A percentile compares a stretch with the other conserved stretches of the same genome.
Conservation (phyloP, 2,329 filamentous ascomycete species). For the Ophiostoma tasmaniense region DNA sequence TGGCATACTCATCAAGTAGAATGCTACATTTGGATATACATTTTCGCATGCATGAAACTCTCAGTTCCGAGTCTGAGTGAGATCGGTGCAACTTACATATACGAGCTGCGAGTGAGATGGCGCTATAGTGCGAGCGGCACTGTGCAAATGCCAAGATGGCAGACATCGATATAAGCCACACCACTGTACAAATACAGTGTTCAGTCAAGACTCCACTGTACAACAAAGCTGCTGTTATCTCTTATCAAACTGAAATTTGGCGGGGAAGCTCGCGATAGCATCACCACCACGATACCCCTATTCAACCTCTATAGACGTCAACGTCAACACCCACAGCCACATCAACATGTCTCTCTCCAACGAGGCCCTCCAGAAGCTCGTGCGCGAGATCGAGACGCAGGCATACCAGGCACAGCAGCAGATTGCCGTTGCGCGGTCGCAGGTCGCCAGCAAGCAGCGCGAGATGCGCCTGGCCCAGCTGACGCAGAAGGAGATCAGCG, state of each 20-base stretch:
- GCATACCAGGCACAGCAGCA: conserved; percentile 85
- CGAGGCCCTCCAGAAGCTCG: conserved; percentile 87
- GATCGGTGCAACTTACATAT: background rate
- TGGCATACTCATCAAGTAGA: no score
- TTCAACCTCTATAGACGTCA: background rate
- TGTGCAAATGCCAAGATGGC: background rate
- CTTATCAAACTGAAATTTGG: background rate
- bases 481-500: conserved; percentile 73
- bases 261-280: conserved; percentile 8
- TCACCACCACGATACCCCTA: background rate
- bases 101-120: background rate
- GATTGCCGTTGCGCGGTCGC: conserved; percentile 74
- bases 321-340: background rate
- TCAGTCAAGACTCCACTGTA: background rate
- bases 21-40: background rate
- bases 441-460: conserved; percentile 76
- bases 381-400: conserved; percentile 90
- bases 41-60: background rate
- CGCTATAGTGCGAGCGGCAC: background rate
- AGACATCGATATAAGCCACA: background rate
- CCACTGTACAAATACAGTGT: background rate
- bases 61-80: background rate
- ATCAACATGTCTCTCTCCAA: conserved; percentile 79
- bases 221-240: background rate
- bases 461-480: conserved; percentile 84